A percentile compares a stretch with the other conserved stretches of the same genome.
Evolutionary conservation across 306 rosid species (phyloP).

Genomic region (Begonia peltatifolia): DNA sequence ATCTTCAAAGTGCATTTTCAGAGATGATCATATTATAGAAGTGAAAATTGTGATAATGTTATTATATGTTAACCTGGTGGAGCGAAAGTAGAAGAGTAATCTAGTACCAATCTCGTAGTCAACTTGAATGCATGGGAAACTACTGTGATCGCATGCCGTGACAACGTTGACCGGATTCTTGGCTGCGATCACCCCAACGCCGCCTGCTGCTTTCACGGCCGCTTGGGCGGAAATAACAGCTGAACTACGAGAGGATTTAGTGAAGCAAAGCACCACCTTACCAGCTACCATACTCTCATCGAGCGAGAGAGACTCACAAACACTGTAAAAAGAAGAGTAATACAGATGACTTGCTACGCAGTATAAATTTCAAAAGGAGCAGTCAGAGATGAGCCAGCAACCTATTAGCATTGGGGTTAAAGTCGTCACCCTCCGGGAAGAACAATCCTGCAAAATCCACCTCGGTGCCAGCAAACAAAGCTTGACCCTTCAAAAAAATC

Average conservation of each 20-base stretch:
- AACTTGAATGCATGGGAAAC: slow-evolving; percentile 16
- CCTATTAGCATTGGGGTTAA: slow-evolving; percentile 1
- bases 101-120: slow-evolving; percentile 16
- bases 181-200: slow-evolving; percentile 21
- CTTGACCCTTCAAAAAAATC: background rate
- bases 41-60: background rate
- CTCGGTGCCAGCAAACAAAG: background rate
- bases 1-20: background rate
- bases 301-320: slow-evolving; percentile 12
- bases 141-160: background rate
- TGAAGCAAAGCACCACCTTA: slow-evolving; percentile 23
- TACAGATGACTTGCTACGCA: too few relatives aligned
- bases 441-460: background rate
- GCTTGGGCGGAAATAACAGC: slow-evolving; percentile 1
- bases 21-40: background rate
- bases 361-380: too few relatives aligned
- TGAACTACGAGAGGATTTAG: background rate
- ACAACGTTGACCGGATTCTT: slow-evolving; percentile 6
- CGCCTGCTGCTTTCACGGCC: slow-evolving; percentile 13
- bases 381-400: background rate
- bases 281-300: slow-evolving; percentile 14
- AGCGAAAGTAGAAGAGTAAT: slow-evolving; percentile 11
- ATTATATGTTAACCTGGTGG: slow-evolving; percentile 1
- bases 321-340: slow-evolving; percentile 1
- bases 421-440: background rate